A percentile compares a stretch with the other conserved stretches of the same genome.
These are phyloP conservation scores for Cercophora scortea DNA, from an alignment of 495 filamentous ascomycete genomes.

Conservation along the genomic window DNA sequence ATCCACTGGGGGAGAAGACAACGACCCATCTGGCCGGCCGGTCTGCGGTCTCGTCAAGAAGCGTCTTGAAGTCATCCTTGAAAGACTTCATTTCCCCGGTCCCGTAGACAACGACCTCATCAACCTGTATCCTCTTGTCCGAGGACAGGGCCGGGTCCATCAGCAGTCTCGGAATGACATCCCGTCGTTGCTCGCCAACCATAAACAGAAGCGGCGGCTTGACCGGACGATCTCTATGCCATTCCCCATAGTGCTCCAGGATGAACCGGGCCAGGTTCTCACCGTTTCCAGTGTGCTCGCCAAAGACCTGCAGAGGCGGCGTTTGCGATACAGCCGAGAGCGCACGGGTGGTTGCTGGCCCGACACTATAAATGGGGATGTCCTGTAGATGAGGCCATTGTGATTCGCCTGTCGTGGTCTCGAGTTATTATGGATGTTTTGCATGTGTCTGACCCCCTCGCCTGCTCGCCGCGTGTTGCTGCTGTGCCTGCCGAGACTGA, in stretches of 20 bases:
- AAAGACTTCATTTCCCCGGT: constrained; percentile 75
- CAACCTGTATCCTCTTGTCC: constrained; percentile 48
- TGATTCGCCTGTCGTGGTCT: constrained; percentile 14
- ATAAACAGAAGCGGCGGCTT: constrained; percentile 73
- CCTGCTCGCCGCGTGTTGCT: not conserved
- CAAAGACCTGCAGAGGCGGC: constrained; percentile 51
- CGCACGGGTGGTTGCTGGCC: constrained; percentile 77
- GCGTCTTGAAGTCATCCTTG: constrained; percentile 48
- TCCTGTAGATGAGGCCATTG: constrained; percentile 42
- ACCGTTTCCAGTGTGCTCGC: constrained; percentile 74
- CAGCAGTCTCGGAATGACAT: constrained; percentile 78
- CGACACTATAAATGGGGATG: constrained; percentile 77
- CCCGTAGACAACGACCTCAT: constrained; percentile 78
- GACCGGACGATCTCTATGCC: constrained; percentile 25
- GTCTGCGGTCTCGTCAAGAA: constrained; percentile 33
- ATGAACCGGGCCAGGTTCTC: constrained; percentile 71
- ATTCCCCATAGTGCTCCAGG: constrained; percentile 55
- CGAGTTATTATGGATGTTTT: constrained; percentile 3
- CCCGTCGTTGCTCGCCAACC: constrained; percentile 76
- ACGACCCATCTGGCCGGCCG: constrained; percentile 64
- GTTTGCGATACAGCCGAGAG: constrained; percentile 49
- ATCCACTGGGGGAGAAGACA: constrained; percentile 88
- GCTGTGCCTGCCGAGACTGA: not conserved
- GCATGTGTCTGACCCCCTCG: not conserved
- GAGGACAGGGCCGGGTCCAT: constrained; percentile 40